Conservation (phyloP, 768 basidiomycete species). For the Botryobasidium botryosum region DNA sequence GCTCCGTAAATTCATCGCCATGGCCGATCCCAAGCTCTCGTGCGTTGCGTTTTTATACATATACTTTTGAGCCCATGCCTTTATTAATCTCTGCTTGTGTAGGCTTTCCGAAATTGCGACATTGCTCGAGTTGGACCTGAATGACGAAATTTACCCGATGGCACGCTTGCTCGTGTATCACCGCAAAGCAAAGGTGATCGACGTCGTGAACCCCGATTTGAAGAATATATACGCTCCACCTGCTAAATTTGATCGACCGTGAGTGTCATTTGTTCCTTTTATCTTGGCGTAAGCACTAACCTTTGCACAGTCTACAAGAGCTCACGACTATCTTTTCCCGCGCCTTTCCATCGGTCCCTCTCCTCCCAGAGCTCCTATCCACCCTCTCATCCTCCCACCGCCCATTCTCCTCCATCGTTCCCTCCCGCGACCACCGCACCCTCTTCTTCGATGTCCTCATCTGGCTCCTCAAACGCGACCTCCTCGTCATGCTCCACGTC, state of each 20-base stretch:
- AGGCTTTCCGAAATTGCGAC: conserved; percentile 69
- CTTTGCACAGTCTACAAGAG: conserved; percentile 29
- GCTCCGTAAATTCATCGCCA: conserved; percentile 57
- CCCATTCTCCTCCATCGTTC: conserved; percentile 68
- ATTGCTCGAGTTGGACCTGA: conserved; percentile 67
- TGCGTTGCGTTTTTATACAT: conserved; percentile 26
- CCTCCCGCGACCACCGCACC: conserved; percentile 44
- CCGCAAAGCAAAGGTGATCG: conserved; percentile 76
- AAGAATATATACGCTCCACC: conserved; percentile 72
- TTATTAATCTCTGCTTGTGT: conserved; percentile 2
- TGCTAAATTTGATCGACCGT: conserved; percentile 45
- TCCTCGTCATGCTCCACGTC: conserved; percentile 72
- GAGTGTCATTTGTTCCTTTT: conserved; percentile 19
- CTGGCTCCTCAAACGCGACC: conserved; percentile 81
- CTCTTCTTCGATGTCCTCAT: conserved; percentile 68
- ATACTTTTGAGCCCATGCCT: background rate
- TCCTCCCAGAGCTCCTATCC: conserved; percentile 58
- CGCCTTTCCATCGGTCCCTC: conserved; percentile 46
- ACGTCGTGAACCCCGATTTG: conserved; percentile 59
- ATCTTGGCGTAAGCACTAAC: conserved; percentile 9
- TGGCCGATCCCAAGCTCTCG: conserved; percentile 59
- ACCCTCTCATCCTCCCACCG: conserved; percentile 45
- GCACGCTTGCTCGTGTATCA: conserved; percentile 87
- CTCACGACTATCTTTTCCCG: conserved; percentile 43
- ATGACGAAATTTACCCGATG: conserved; percentile 71